phyloP scores from a whole-genome alignment of 2,329 filamentous ascomycete species.

The Paracoccidioides brasiliensis region DNA sequence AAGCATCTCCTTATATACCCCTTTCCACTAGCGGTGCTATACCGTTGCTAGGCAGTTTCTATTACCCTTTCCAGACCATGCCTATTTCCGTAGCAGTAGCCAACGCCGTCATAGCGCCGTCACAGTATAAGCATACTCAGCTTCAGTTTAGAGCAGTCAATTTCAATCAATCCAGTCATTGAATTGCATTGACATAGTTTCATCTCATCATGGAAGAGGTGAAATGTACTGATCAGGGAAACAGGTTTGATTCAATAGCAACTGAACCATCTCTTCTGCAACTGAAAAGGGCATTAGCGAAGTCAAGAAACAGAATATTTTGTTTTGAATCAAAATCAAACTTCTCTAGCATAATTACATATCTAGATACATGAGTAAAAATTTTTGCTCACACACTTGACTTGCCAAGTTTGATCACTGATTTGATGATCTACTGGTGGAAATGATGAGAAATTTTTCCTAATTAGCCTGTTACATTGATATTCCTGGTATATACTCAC shows the following conservation, averaged over 20 bases:
- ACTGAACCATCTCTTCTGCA: constrained; percentile 7
- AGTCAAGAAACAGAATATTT: constrained; percentile 11
- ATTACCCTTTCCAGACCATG: too few species aligned
- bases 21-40: too few species aligned
- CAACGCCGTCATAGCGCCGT: too few species aligned
- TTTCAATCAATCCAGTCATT: constrained; percentile 16
- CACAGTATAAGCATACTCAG: constrained; percentile 14
- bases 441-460: too few species aligned
- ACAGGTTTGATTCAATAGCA: constrained; percentile 1
- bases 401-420: too few species aligned
- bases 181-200: constrained; percentile 4
- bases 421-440: too few species aligned
- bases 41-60: too few species aligned
- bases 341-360: constrained; percentile 10
- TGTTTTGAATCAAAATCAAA: neutral
- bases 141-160: constrained; percentile 12
- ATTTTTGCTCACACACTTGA: too few species aligned
- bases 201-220: constrained; percentile 12
- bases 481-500: too few species aligned
- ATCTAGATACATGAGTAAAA: constrained; percentile 9
- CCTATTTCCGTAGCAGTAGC: too few species aligned
- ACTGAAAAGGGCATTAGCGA: constrained; percentile 11
- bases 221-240: constrained; percentile 13
- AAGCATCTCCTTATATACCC: too few species aligned
- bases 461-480: too few species aligned